Evolutionary conservation across 169 alveolate genomes (phyloP), one percentile per base, ranked within the genome.

Genomic region (Cardiosporidium cionae): DNA sequence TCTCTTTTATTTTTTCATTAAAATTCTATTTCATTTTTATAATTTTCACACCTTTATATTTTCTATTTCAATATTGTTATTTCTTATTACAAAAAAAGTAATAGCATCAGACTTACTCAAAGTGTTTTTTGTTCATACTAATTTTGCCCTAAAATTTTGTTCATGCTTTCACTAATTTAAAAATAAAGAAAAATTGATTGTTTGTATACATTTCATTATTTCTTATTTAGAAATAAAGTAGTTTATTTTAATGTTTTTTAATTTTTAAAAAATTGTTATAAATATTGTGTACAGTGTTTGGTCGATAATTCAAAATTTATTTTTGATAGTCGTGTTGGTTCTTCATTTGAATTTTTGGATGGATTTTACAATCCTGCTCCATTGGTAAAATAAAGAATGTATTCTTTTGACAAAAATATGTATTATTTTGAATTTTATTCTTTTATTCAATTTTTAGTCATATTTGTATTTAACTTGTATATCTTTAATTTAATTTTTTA

Each of bases 361-460:
- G 78, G 78, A 27, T 71, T 71, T 37, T 54, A 71, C 62, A 54
- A 71, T 31, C 78, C 78, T 1, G 78, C 78, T 6, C 78, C 71
- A 7, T 52, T 32, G 7, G 78, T 71, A n/a, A 16, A 71, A 4
- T 7, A 28, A 28, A 23, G 0, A 0, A 3, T 37, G 7, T 16
- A 3, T 3, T 3, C 1, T 25, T 78, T 88, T 44, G n/a, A 44
- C n/a, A n/a, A n/a, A n/a, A n/a, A n/a, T n/a, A n/a, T n/a, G n/a
- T n/a, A n/a, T n/a, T n/a, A n/a, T n/a, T n/a, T n/a, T n/a, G n/a
- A n/a, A n/a, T n/a, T n/a, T n/a, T n/a, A n/a, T n/a, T n/a, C n/a
- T n/a, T n/a, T n/a, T 44, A 44, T 44, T 44, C 64, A 16, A 63
- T 44, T 16, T 44, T 44, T 44, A 44, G 16, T 44, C 58, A 44